Percentiles rank a stretch among this genome's conserved stretches.
Evolutionary conservation across 106 monocot species (phyloP).

Genomic region (Allium fistulosum): DNA sequence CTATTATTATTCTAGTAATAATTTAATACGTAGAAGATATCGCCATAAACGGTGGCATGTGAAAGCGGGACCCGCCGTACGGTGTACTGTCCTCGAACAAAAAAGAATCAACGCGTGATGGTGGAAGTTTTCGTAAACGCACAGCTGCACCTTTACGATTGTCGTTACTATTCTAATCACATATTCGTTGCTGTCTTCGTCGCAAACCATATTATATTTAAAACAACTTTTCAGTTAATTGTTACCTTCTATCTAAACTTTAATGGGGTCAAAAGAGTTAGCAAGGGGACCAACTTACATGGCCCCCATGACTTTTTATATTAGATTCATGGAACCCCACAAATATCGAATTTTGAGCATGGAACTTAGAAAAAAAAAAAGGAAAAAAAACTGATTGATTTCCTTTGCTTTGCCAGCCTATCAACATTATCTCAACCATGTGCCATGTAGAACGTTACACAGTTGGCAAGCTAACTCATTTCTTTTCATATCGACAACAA

Average conservation of each 20-base stretch:
- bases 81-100: background rate
- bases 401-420: slow-evolving; percentile 2
- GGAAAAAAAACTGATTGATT: background rate
- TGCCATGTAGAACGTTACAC: background rate
- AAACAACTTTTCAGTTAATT: too few relatives aligned
- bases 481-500: too few relatives aligned
- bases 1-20: too few relatives aligned
- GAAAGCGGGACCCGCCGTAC: background rate
- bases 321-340: background rate
- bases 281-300: background rate
- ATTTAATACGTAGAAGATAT: background rate
- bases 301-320: background rate
- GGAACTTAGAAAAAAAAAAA: background rate
- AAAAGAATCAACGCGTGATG: background rate
- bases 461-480: too few relatives aligned
- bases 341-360: background rate
- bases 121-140: too few relatives aligned
- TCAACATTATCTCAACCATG: slow-evolving; percentile 11
- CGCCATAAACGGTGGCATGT: background rate
- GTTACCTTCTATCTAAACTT: too few relatives aligned
- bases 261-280: background rate
- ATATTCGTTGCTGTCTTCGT: too few relatives aligned
- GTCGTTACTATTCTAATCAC: too few relatives aligned
- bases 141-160: background rate
- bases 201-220: too few relatives aligned